A percentile compares a stretch with the other conserved stretches of the same genome.
phyloP scores from a whole-genome alignment of 495 filamentous ascomycete species.

The Neurospora sp. region DNA sequence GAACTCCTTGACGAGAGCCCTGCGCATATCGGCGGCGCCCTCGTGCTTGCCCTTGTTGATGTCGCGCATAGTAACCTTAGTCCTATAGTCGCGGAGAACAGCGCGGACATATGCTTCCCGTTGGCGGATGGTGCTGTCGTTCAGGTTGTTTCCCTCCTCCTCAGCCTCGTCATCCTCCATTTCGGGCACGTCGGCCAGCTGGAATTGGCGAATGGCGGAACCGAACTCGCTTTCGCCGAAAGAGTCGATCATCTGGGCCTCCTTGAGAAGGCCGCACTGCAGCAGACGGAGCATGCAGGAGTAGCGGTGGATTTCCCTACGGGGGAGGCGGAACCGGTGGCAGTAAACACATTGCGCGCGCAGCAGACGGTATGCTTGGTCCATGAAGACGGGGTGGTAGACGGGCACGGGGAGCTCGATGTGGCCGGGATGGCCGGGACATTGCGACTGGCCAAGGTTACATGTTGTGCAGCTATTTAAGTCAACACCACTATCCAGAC shows the following conservation, averaged over 20 bases:
- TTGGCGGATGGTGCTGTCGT: constrained; percentile 45
- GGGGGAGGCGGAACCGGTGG: constrained; percentile 65
- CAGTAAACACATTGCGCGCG: constrained; percentile 86
- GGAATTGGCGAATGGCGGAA: constrained; percentile 10
- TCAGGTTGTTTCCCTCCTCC: constrained; percentile 18
- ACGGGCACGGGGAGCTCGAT: constrained; percentile 88
- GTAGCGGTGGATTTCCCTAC: constrained; percentile 61
- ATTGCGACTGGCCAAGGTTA: constrained; percentile 62
- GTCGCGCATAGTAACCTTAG: constrained; percentile 38
- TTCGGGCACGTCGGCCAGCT: constrained; percentile 14
- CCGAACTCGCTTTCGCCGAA: constrained; percentile 41
- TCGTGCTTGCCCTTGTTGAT: constrained; percentile 65
- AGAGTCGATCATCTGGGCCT: constrained; percentile 55
- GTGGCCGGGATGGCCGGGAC: constrained; percentile 89
- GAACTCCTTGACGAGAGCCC: constrained; percentile 69
- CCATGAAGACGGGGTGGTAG: constrained; percentile 90
- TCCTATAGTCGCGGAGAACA: constrained; percentile 46
- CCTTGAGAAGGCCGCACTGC: constrained; percentile 70
- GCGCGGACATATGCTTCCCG: constrained; percentile 61
- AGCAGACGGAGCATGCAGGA: constrained; percentile 79
- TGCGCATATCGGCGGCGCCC: constrained; percentile 63
- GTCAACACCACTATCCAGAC: constrained; percentile 1
- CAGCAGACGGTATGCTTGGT: constrained; percentile 74
- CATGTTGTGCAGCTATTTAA: constrained; percentile 75
- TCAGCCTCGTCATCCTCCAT: constrained; percentile 18